Base-by-base conservation (phyloP, 2,329 filamentous ascomycete genomes). In the Ascochyta lentis region DNA sequence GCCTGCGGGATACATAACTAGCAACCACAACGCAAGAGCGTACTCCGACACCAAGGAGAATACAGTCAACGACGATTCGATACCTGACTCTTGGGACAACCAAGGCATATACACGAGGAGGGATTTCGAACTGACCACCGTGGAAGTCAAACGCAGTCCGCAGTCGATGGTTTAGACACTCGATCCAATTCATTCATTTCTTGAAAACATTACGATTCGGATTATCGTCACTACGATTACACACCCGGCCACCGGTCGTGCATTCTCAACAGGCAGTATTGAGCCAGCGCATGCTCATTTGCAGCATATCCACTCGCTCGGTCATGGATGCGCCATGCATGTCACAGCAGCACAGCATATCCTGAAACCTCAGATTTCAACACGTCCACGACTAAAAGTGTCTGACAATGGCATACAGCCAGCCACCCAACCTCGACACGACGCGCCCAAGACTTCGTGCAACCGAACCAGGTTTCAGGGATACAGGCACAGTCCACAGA, bases 41-140 rank as follows among this genome's bases (percentile, higher is more conserved):
- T 67, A 64, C 48, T 68, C 66, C 1, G 60, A 68, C 34, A 59
- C 59, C 15, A 64, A 55, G 51, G 50, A 50, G 26, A 41, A 40
- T 10, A 65, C 61, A 2, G 43, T 55, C 29, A 54, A 51, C 31
- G 61, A 66, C 7, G 64, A 67, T 2, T 37, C 43, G 6, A 27
- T 6, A 15, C 19, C 51, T 13, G 66, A 68, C 26, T 66, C 64
- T 3, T 68, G 66, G 66, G 66, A 67, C 22, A 64, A 54, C 24
- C 64, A 65, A 37, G 66, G 66, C 16, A 68, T 68, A 39, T 67
- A 61, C 39, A 63, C 63, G n/a, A 67, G 65, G 24, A 60, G 53
- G 16, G 66, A 68, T 16, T 68, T 68, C 33, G 66, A 68, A 40
- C 33, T 68, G 40, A 67, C 63, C 8, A 64, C 53, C 1, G 54